These are phyloP conservation scores for Coelastrella sp. DNA, from an alignment of 139 green algal genomes.

Conservation along the genomic window DNA sequence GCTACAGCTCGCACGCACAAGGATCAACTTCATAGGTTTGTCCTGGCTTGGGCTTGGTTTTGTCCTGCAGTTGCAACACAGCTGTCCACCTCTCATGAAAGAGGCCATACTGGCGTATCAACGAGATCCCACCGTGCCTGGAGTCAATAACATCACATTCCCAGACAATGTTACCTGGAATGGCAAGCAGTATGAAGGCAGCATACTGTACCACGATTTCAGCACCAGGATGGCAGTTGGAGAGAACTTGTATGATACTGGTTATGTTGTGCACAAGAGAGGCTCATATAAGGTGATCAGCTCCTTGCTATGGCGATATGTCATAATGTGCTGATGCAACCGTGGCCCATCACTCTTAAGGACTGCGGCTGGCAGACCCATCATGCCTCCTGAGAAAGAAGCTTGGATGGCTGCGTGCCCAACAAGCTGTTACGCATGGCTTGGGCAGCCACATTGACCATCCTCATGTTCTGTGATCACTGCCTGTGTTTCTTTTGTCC, in stretches of 20 bases:
- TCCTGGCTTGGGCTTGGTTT: no score
- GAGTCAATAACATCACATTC: slow-evolving; percentile 30
- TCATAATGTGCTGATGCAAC: neutral
- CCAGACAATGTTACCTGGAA: neutral
- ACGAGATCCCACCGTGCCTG: slow-evolving; percentile 1
- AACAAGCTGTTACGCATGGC: no score
- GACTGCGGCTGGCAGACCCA: no score
- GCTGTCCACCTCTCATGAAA: slow-evolving; percentile 25
- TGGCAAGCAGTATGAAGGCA: neutral
- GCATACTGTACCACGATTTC: slow-evolving; percentile 39
- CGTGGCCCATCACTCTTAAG: no score
- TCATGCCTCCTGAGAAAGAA: no score
- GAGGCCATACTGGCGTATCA: slow-evolving; percentile 17
- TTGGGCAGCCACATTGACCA: no score
- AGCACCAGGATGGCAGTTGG: slow-evolving; percentile 32
- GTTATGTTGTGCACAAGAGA: slow-evolving; percentile 41
- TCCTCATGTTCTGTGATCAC: no score
- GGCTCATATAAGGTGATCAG: slow-evolving; percentile 10
- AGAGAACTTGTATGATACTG: slow-evolving; percentile 14
- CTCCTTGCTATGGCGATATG: neutral
- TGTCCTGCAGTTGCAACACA: slow-evolving; percentile 28
- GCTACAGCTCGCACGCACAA: no score
- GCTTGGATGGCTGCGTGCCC: no score
- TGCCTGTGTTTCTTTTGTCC: neutral
- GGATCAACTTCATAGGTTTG: no score